A percentile compares a stretch with the other conserved stretches of the same genome.
Conservation (phyloP, 768 basidiomycete species). For the Arthromyces matolae region DNA sequence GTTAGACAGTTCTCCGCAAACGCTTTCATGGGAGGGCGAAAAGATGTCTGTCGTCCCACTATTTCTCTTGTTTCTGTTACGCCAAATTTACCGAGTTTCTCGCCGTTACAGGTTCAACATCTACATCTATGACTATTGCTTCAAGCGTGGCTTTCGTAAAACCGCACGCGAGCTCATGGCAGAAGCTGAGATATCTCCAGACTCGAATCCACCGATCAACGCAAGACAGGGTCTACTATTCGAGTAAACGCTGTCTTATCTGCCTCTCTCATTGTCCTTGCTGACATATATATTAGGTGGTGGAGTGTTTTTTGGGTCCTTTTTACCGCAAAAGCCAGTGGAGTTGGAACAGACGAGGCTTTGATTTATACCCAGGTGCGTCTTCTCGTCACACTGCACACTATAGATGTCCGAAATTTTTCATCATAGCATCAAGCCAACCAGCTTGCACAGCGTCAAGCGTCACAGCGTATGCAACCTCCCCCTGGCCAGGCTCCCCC, state of each 20-base stretch:
- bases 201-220: constrained; percentile 73
- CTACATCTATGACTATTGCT: constrained; percentile 84
- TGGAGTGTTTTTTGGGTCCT: constrained; percentile 89
- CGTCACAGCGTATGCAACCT: constrained; percentile 19
- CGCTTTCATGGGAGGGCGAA: constrained; percentile 78
- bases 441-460: constrained; percentile 30
- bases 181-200: constrained; percentile 64
- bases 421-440: constrained; percentile 23
- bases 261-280: constrained; percentile 10
- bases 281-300: constrained; percentile 50
- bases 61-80: no score
- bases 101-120: constrained; percentile 69
- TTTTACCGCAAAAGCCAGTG: constrained; percentile 75
- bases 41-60: constrained; percentile 56
- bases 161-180: constrained; percentile 62
- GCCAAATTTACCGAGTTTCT: constrained; percentile 1
- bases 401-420: constrained; percentile 10
- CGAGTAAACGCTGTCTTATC: constrained; percentile 50
- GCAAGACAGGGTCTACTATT: constrained; percentile 80
- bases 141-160: constrained; percentile 72
- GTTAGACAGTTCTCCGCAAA: constrained; percentile 19
- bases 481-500: constrained; percentile 22
- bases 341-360: constrained; percentile 64
- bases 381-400: constrained; percentile 17
- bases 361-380: constrained; percentile 67